These are phyloP conservation scores for Remersonia thermophila DNA, from an alignment of 2,329 filamentous ascomycete species.

Conservation along the genomic window DNA sequence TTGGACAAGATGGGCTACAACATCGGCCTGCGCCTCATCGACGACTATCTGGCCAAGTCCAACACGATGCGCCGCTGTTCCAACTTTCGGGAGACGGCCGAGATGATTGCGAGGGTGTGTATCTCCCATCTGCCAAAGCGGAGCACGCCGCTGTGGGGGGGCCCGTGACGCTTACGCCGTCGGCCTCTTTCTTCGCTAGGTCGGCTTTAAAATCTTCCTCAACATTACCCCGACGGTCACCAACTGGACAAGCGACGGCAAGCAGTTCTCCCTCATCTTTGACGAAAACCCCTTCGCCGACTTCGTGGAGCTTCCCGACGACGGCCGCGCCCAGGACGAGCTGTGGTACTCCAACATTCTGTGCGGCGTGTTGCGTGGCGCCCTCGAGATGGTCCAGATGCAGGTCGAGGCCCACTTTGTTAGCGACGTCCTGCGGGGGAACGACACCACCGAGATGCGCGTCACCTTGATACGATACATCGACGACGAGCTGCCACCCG, in stretches of 20 bases:
- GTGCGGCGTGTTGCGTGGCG: conserved; percentile 80
- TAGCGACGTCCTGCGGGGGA: conserved; percentile 81
- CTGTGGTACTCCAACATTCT: conserved; percentile 98
- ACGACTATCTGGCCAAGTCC: conserved; percentile 94
- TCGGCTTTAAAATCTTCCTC: conserved; percentile 98
- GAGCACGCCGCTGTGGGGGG: neutral
- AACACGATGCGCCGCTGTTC: conserved; percentile 77
- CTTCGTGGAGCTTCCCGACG: conserved; percentile 94
- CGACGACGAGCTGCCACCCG: conserved; percentile 91
- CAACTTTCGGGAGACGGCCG: conserved; percentile 91
- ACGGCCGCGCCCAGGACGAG: conserved; percentile 89
- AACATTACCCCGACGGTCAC: conserved; percentile 90
- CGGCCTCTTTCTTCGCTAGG: conserved; percentile 34
- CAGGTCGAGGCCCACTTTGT: conserved; percentile 96
- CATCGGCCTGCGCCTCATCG: conserved; percentile 87
- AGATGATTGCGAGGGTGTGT: conserved; percentile 82
- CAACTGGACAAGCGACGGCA: conserved; percentile 93
- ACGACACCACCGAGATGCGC: conserved; percentile 95
- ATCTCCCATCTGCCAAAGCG: neutral
- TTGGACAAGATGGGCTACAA: conserved; percentile 99
- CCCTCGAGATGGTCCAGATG: conserved; percentile 98
- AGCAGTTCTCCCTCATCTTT: conserved; percentile 90
- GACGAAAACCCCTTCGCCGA: conserved; percentile 95
- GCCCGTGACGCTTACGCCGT: neutral
- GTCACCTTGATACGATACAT: conserved; percentile 87